phyloP scores from a whole-genome alignment of 2,329 filamentous ascomycete genomes.

The Aureobasidium sp. region DNA sequence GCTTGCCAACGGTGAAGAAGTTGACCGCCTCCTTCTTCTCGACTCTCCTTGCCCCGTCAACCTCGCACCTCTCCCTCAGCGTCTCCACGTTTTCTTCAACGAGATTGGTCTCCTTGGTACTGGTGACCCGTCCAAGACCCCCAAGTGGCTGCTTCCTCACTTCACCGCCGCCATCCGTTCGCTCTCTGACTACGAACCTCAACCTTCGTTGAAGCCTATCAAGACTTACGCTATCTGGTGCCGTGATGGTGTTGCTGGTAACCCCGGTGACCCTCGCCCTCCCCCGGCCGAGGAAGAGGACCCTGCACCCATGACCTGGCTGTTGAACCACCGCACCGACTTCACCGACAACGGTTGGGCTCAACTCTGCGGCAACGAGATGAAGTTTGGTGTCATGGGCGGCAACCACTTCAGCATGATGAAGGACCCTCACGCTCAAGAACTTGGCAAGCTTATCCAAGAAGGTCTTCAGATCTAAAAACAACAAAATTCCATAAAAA shows the following conservation, averaged over 20 bases:
- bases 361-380: constrained; percentile 57
- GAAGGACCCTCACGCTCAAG: constrained; percentile 46
- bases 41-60: constrained; percentile 48
- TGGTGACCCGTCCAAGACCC: constrained; percentile 52
- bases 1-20: constrained; percentile 41
- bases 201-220: constrained; percentile 55
- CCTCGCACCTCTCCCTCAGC: constrained; percentile 43
- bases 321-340: constrained; percentile 66
- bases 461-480: constrained; percentile 29
- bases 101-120: constrained; percentile 65
- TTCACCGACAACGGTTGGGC: constrained; percentile 66
- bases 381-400: constrained; percentile 59
- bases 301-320: constrained; percentile 52
- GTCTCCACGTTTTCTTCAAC: constrained; percentile 66
- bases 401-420: constrained; percentile 75
- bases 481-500: not conserved
- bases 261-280: constrained; percentile 59
- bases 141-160: constrained; percentile 67
- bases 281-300: constrained; percentile 53
- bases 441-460: constrained; percentile 37
- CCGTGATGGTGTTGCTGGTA: constrained; percentile 64
- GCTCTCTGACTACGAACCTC: constrained; percentile 61
- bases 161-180: constrained; percentile 63
- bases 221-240: constrained; percentile 63
- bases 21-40: constrained; percentile 46